Evolutionary conservation across 768 basidiomycete genomes (phyloP).

Genomic region (Lactifluus pinguis): DNA sequence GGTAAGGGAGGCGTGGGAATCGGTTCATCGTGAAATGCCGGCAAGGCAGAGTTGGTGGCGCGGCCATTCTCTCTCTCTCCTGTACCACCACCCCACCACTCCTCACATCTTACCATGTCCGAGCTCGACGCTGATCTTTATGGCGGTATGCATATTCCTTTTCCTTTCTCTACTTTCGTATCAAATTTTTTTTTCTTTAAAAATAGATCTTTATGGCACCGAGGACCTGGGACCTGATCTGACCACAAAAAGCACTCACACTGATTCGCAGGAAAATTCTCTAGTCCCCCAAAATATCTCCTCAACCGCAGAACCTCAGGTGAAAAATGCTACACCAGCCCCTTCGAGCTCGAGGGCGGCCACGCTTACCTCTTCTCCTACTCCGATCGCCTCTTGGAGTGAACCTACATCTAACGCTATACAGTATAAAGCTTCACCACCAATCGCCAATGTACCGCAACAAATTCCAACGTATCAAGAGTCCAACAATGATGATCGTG

Average conservation of each 20-base stretch:
- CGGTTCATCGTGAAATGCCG: slow-evolving; percentile 8
- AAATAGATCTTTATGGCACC: slow-evolving; percentile 47
- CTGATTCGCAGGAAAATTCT: slow-evolving; percentile 11
- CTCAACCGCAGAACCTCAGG: background rate
- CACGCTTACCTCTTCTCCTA: background rate
- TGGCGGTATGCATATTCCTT: slow-evolving; percentile 47
- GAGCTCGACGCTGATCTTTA: slow-evolving; percentile 87
- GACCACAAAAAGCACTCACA: slow-evolving; percentile 25
- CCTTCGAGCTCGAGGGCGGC: background rate
- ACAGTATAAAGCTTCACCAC: background rate
- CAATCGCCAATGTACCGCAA: slow-evolving; percentile 1
- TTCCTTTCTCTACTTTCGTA: background rate
- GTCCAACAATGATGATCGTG: slow-evolving; percentile 23
- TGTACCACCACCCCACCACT: slow-evolving; percentile 22
- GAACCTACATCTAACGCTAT: slow-evolving; percentile 1
- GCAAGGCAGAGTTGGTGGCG: slow-evolving; percentile 6
- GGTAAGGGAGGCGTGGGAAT: slow-evolving; percentile 16
- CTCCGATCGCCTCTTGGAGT: slow-evolving; percentile 14
- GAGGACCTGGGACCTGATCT: slow-evolving; percentile 49
- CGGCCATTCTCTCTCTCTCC: slow-evolving; percentile 16
- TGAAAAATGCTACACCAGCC: background rate
- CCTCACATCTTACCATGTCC: slow-evolving; percentile 38
- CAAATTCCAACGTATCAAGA: slow-evolving; percentile 21
- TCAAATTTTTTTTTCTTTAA: background rate
- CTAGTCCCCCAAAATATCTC: slow-evolving; percentile 5